These are phyloP conservation scores for Tinospora cordifolia DNA, from an alignment of 164 flowering plant genomes.

Conservation along the genomic window DNA sequence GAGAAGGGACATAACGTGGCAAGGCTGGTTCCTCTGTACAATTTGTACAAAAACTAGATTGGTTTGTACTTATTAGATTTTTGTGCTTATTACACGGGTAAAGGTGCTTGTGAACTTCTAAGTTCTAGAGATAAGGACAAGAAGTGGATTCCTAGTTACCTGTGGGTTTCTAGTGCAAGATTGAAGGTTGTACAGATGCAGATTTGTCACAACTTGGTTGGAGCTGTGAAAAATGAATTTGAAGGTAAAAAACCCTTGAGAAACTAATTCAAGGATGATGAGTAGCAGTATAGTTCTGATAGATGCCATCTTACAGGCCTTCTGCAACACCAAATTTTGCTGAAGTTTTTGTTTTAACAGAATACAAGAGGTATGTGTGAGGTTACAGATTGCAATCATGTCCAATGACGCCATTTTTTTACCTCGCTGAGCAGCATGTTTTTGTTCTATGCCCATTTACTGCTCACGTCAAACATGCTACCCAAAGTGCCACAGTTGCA, in stretches of 20 bases:
- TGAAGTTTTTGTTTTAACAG: not conserved
- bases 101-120: not conserved
- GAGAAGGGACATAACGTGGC: conserved; percentile 10
- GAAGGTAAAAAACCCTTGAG: conserved; percentile 3
- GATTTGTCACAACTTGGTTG: conserved; percentile 1
- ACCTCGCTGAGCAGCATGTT: not conserved
- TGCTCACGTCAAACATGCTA: not conserved
- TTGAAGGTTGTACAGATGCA: not conserved
- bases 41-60: conserved; percentile 34
- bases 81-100: conserved; percentile 9
- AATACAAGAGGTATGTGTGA: not conserved
- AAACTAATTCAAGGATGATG: conserved; percentile 7
- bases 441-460: not conserved
- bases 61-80: conserved; percentile 26
- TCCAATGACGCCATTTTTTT: not conserved
- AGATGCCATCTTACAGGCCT: conserved; percentile 12
- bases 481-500: conserved; percentile 1
- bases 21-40: conserved; percentile 24
- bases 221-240: not conserved
- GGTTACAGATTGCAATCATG: conserved; percentile 1
- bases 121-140: not conserved
- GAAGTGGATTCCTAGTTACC: not conserved
- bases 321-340: conserved; percentile 8
- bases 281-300: conserved; percentile 7
- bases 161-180: not conserved